Conservation (phyloP, 2,329 filamentous ascomycete species). For the Colletotrichum phormii region DNA sequence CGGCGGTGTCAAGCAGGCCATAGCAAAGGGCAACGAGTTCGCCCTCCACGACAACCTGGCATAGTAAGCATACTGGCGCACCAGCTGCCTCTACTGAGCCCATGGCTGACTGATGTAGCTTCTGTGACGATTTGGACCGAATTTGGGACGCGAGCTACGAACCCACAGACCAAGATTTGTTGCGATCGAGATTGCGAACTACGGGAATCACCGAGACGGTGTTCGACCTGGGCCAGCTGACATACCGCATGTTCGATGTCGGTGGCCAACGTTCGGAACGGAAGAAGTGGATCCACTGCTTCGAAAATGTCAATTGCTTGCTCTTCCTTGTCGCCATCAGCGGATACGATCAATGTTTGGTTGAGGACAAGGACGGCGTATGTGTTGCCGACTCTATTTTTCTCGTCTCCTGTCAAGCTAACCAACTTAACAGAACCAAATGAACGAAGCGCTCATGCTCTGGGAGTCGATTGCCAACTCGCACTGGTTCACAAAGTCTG, state of each 20-base stretch:
- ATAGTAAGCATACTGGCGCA: slow-evolving; percentile 73
- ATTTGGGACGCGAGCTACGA: slow-evolving; percentile 83
- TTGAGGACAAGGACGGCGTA: slow-evolving; percentile 96
- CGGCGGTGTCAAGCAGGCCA: slow-evolving; percentile 84
- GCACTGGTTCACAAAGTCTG: slow-evolving; percentile 86
- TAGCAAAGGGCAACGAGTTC: slow-evolving; percentile 94
- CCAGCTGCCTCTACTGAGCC: background rate
- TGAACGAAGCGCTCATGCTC: slow-evolving; percentile 89
- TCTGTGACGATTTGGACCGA: slow-evolving; percentile 82
- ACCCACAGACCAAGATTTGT: slow-evolving; percentile 92
- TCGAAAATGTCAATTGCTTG: slow-evolving; percentile 92
- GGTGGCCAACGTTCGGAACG: slow-evolving; percentile 92
- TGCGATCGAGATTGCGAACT: slow-evolving; percentile 89
- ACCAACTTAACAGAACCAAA: slow-evolving; percentile 76
- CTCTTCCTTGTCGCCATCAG: slow-evolving; percentile 96
- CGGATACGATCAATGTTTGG: slow-evolving; percentile 94
- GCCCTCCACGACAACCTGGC: slow-evolving; percentile 94
- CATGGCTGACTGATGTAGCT: slow-evolving; percentile 63
- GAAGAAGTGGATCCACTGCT: slow-evolving; percentile 98
- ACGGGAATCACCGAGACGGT: slow-evolving; percentile 96
- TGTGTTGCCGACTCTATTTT: slow-evolving; percentile 49
- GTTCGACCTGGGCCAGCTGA: slow-evolving; percentile 91
- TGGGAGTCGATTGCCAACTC: slow-evolving; percentile 89
- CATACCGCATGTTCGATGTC: slow-evolving; percentile 97
- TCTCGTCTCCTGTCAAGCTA: slow-evolving; percentile 31